phyloP scores from a whole-genome alignment of 352 stramenopile genomes.

The Pythium dissimile region DNA sequence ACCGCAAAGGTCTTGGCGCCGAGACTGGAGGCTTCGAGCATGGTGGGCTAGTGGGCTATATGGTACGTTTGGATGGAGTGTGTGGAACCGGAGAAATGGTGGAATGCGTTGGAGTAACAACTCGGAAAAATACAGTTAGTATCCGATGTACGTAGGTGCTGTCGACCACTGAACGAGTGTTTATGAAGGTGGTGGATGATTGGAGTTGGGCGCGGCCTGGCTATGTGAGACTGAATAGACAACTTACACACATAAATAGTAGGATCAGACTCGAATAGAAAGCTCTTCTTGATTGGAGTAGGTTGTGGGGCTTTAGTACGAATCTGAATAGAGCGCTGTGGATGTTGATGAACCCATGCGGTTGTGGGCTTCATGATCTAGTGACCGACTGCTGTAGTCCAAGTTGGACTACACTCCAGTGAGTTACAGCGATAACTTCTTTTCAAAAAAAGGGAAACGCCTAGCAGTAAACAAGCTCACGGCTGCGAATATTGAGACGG shows the following conservation, averaged over 20 bases:
- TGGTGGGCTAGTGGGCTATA: constrained; percentile 1
- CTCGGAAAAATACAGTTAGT: neutral
- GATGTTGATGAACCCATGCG: too few relatives aligned
- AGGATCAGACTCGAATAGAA: too few relatives aligned
- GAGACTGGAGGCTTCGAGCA: constrained; percentile 13
- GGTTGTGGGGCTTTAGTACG: too few relatives aligned
- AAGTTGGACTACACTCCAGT: too few relatives aligned
- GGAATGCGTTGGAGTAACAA: neutral
- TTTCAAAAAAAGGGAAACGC: too few relatives aligned
- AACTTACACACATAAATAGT: neutral
- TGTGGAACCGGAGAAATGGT: neutral
- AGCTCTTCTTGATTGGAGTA: too few relatives aligned
- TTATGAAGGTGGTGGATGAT: constrained; percentile 15
- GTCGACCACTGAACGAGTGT: neutral
- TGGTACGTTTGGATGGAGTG: neutral
- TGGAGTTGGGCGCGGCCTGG: neutral
- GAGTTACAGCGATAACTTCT: too few relatives aligned
- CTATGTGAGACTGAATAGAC: neutral
- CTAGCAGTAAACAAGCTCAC: too few relatives aligned
- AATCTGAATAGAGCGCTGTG: too few relatives aligned
- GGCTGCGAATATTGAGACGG: too few relatives aligned
- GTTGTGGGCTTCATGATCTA: too few relatives aligned
- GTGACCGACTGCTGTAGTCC: too few relatives aligned
- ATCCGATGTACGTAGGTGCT: neutral
- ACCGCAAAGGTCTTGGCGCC: constrained; percentile 28